Evolutionary conservation across 495 filamentous ascomycete species (phyloP).

Genomic region (Penicillium daleae): DNA sequence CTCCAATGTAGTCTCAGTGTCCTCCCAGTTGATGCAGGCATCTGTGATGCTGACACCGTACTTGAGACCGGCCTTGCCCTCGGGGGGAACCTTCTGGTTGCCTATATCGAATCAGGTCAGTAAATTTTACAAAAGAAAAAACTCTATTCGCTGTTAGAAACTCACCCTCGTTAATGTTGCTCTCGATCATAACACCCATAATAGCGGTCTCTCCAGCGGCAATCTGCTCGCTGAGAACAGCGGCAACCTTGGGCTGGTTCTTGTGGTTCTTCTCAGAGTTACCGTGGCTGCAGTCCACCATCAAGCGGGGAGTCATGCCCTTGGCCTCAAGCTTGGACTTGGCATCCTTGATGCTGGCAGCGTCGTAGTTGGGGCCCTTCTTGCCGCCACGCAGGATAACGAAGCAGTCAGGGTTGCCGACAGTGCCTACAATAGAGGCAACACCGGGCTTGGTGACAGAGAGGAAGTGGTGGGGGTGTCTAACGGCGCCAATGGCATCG

Average conservation of each 20-base stretch:
- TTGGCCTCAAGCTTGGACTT: slow-evolving; percentile 69
- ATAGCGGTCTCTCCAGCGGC: slow-evolving; percentile 80
- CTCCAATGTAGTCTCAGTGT: slow-evolving; percentile 82
- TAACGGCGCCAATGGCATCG: slow-evolving; percentile 94
- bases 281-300: slow-evolving; percentile 98
- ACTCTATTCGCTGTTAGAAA: neutral
- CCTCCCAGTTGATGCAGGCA: slow-evolving; percentile 94
- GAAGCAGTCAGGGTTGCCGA: slow-evolving; percentile 97
- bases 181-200: slow-evolving; percentile 99
- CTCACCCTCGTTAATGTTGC: slow-evolving; percentile 89
- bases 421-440: slow-evolving; percentile 92
- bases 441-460: slow-evolving; percentile 98
- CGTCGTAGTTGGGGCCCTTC: slow-evolving; percentile 92
- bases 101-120: slow-evolving; percentile 50
- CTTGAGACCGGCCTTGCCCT: slow-evolving; percentile 86
- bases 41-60: slow-evolving; percentile 98
- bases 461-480: slow-evolving; percentile 95
- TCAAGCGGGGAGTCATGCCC: slow-evolving; percentile 73
- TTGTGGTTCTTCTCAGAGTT: slow-evolving; percentile 96
- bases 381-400: slow-evolving; percentile 95
- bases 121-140: neutral
- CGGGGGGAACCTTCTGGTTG: slow-evolving; percentile 86
- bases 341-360: slow-evolving; percentile 75
- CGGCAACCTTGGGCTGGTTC: slow-evolving; percentile 96
- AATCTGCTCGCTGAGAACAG: slow-evolving; percentile 80